Conservation (phyloP, 1,284 basidiomycete species). For the Heterobasidion annosum region DNA sequence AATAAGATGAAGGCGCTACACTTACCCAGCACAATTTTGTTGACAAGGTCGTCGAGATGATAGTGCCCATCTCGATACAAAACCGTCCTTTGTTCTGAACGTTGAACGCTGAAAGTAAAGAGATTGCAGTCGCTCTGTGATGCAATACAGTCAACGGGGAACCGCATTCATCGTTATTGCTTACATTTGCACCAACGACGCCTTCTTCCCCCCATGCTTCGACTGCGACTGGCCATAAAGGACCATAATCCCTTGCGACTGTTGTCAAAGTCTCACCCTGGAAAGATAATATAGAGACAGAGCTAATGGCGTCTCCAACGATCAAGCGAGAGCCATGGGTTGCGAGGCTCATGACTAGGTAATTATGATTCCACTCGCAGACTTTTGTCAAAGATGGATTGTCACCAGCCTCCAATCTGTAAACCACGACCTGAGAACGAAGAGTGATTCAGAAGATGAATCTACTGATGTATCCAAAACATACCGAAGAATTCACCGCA, state of each 20-base stretch:
- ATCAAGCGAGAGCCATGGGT: constrained; percentile 42
- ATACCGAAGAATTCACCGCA: constrained; percentile 67
- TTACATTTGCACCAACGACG: constrained; percentile 74
- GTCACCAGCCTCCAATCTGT: constrained; percentile 24
- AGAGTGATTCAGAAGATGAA: background rate
- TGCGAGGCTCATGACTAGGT: constrained; percentile 60
- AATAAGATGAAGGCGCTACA: background rate
- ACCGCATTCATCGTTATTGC: constrained; percentile 11
- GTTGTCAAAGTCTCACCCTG: constrained; percentile 35
- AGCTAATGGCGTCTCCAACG: constrained; percentile 78
- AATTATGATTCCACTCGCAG: constrained; percentile 71
- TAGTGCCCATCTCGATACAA: constrained; percentile 60
- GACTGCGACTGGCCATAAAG: constrained; percentile 62
- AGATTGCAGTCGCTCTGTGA: constrained; percentile 66
- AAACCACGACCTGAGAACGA: constrained; percentile 36
- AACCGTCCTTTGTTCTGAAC: constrained; percentile 24
- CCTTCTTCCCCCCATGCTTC: constrained; percentile 43
- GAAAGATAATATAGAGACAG: constrained; percentile 56
- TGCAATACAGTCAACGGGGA: background rate
- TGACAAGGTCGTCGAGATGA: constrained; percentile 63
- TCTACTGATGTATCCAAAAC: constrained; percentile 17
- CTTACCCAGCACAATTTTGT: constrained; percentile 57
- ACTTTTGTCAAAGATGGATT: constrained; percentile 29
- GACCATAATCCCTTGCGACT: constrained; percentile 70
- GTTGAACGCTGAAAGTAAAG: constrained; percentile 54